Conservation (phyloP, 129 eudicot species). For the Artemisia annua region DNA sequence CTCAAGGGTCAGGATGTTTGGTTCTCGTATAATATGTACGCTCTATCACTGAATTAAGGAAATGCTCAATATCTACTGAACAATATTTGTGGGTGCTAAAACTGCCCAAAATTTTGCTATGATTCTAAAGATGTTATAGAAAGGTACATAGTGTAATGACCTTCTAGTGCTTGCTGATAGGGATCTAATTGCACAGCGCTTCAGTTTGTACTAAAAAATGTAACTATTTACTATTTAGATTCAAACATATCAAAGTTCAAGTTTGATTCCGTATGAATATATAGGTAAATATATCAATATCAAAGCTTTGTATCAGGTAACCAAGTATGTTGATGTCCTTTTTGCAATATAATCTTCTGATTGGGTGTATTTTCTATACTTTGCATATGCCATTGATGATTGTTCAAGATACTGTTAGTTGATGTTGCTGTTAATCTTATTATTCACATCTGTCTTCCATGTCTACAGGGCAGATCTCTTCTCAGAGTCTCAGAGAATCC, state of each 20-base stretch:
- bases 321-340: not conserved
- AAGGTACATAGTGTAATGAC: no score
- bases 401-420: not conserved
- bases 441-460: not conserved
- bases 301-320: no score
- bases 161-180: no score
- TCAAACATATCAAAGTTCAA: no score
- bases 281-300: no score
- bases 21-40: conserved; percentile 6
- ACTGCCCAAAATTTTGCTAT: no score
- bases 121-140: no score
- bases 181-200: no score
- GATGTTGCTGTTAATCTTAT: not conserved
- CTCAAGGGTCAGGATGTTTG: conserved; percentile 3
- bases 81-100: no score
- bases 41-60: not conserved
- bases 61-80: not conserved
- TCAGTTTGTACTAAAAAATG: no score
- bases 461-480: conserved; percentile 71
- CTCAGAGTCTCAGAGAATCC: conserved; percentile 80
- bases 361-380: conserved; percentile 5
- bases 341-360: not conserved
- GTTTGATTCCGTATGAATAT: no score
- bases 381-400: conserved; percentile 8
- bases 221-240: no score